These are phyloP conservation scores for Gloeophyllum trabeum DNA, from an alignment of 768 basidiomycete species.

Conservation along the genomic window DNA sequence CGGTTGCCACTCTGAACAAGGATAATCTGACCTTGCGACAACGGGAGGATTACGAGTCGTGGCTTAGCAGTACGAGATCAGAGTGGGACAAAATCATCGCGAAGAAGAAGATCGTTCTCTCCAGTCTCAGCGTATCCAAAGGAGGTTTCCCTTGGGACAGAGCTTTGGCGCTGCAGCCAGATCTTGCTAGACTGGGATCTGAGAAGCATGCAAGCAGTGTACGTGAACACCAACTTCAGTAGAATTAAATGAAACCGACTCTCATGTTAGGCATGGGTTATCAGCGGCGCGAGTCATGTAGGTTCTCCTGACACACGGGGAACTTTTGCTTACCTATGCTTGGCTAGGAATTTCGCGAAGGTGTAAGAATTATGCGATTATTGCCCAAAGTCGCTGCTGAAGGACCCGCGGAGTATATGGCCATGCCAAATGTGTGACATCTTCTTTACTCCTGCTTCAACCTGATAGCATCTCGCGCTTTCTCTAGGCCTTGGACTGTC, in stretches of 20 bases:
- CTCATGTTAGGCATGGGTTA: constrained; percentile 5
- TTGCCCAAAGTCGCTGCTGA: neutral
- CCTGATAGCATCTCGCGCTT: neutral
- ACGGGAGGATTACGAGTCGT: constrained; percentile 21
- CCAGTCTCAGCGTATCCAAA: neutral
- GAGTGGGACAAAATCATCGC: constrained; percentile 1
- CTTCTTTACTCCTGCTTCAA: neutral
- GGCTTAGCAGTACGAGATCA: constrained; percentile 14
- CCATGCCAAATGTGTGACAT: neutral
- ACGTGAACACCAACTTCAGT: neutral
- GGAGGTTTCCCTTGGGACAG: neutral
- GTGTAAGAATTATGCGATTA: neutral
- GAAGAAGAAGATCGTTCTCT: neutral
- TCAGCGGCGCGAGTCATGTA: constrained; percentile 8
- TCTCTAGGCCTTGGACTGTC: constrained; percentile 8
- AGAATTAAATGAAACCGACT: neutral
- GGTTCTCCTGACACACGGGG: neutral
- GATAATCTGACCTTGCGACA: constrained; percentile 20
- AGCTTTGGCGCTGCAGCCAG: neutral
- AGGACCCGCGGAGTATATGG: neutral
- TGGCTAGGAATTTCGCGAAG: constrained; percentile 5
- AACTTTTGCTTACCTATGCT: neutral
- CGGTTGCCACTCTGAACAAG: constrained; percentile 17
- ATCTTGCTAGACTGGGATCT: neutral
- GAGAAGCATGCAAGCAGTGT: neutral